A percentile compares a stretch with the other conserved stretches of the same genome.
These are phyloP conservation scores for Hydnomerulius pinastri DNA, from an alignment of 768 basidiomycete species.

Conservation along the genomic window DNA sequence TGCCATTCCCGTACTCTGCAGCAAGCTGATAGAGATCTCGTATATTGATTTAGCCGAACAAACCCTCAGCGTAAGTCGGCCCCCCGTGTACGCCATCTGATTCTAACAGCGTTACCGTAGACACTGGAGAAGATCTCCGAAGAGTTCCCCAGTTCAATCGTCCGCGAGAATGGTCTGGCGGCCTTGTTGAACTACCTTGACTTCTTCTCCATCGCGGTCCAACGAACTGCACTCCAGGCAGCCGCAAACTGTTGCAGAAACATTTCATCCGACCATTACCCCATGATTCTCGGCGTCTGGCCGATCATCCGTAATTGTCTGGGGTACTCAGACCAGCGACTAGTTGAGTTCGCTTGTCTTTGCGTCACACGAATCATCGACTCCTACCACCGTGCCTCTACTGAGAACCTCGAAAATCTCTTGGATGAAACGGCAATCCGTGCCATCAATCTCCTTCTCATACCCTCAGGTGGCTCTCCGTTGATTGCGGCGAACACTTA, in stretches of 20 bases:
- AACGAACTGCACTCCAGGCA: slow-evolving; percentile 94
- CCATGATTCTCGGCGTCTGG: slow-evolving; percentile 88
- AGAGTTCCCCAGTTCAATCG: slow-evolving; percentile 94
- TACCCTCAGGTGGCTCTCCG: slow-evolving; percentile 85
- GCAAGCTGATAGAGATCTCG: slow-evolving; percentile 94
- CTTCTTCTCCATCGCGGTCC: slow-evolving; percentile 98
- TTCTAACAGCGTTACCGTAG: slow-evolving; percentile 43
- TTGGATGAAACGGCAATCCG: slow-evolving; percentile 78
- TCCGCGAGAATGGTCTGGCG: slow-evolving; percentile 91
- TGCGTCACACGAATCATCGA: slow-evolving; percentile 95
- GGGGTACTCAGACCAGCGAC: slow-evolving; percentile 88
- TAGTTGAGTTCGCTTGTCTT: slow-evolving; percentile 96
- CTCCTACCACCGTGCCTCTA: slow-evolving; percentile 81
- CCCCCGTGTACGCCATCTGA: slow-evolving; percentile 1
- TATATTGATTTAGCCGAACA: slow-evolving; percentile 99
- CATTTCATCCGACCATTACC: slow-evolving; percentile 84
- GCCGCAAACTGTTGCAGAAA: slow-evolving; percentile 97
- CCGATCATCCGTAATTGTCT: slow-evolving; percentile 93
- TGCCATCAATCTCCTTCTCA: slow-evolving; percentile 82
- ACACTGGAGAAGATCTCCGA: slow-evolving; percentile 98
- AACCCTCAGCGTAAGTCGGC: slow-evolving; percentile 83
- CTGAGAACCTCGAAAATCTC: slow-evolving; percentile 84
- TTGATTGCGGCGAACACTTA: slow-evolving; percentile 86
- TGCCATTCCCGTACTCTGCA: slow-evolving; percentile 97
- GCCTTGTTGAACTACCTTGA: slow-evolving; percentile 95